These are phyloP conservation scores for Ceratobasidium sp. DNA, from an alignment of 1,284 basidiomycete species.

Conservation along the genomic window DNA sequence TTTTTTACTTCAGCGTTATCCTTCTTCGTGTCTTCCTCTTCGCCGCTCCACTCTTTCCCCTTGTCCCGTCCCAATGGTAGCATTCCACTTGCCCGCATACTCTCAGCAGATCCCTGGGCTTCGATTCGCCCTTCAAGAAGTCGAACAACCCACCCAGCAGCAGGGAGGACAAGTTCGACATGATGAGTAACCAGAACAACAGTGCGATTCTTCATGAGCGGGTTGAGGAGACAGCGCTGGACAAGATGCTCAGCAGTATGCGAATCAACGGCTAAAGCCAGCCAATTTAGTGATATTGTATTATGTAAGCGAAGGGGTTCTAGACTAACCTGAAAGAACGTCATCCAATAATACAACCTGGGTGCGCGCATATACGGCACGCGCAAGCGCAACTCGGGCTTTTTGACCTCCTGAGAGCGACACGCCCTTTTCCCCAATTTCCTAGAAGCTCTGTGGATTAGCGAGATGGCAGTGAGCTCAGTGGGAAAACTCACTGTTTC, in stretches of 20 bases:
- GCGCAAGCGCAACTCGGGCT: slow-evolving; percentile 49
- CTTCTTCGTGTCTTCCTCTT: not conserved
- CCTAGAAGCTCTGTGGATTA: not conserved
- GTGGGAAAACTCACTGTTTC: slow-evolving; percentile 45
- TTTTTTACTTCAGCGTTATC: not conserved
- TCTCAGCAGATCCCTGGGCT: slow-evolving; percentile 25
- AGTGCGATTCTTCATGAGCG: slow-evolving; percentile 74
- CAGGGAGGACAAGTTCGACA: slow-evolving; percentile 80
- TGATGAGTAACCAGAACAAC: slow-evolving; percentile 83
- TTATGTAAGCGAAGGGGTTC: too few relatives aligned
- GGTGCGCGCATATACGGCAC: slow-evolving; percentile 49
- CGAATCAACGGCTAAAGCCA: slow-evolving; percentile 63
- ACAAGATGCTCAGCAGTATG: slow-evolving; percentile 79
- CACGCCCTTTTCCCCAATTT: slow-evolving; percentile 44
- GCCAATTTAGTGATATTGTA: too few relatives aligned
- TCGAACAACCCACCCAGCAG: slow-evolving; percentile 60
- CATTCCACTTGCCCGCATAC: slow-evolving; percentile 17
- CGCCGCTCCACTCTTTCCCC: not conserved
- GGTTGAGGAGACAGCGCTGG: slow-evolving; percentile 73
- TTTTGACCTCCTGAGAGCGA: slow-evolving; percentile 30
- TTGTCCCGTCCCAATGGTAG: not conserved
- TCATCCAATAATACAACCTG: slow-evolving; percentile 54
- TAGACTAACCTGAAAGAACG: slow-evolving; percentile 3
- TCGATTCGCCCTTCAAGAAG: slow-evolving; percentile 34
- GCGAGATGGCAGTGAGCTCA: not conserved